Base-by-base conservation (phyloP, 192 early-diverging fungal genomes). In the Dissophora ornata region DNA sequence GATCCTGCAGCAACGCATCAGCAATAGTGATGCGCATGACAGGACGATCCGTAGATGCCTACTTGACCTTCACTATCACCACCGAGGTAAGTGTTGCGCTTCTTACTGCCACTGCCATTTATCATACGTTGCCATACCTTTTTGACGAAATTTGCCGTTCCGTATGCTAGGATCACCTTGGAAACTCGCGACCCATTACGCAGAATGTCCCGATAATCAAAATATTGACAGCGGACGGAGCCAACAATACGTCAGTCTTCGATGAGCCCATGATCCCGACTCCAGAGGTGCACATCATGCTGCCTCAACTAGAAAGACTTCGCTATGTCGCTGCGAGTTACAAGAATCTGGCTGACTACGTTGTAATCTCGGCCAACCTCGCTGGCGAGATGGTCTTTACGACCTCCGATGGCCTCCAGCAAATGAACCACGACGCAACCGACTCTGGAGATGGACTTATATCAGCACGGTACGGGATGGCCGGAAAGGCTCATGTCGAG, bases 281-380 rank as follows among this genome's bases (percentile, higher is more conserved):
- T 6, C 80, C 84, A 18, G 83, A 93, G 46, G 89, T 92, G 28
- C 89, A 93, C 46, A 90, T 95, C 41, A 89, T 94, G 83, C 81
- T 94, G 55, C 94, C 94, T 11, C 86, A 85, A 11, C 62, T 95
- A n/a, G 71, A 80, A 38, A 83, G 77, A 53, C 65, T 95, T n/a
- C 79, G 86, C 18, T 85, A 82, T 29, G 86, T 94, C 21, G 83
- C 85, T 3, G 86, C 92, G 30, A 81, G 92, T 1, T 86, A 93
- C 64, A 90, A 89, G 52, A 52, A 67, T 0, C 77, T 93, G 44
- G 79, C 85, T 5, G 85, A 87, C 10, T 82, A 85, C 24, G 60
- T 95, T 16, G 80, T 85, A 3, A 79, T 95, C 10, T 85, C 89
- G 5, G 92, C 90, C 8, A 95, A 94, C 67, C 83, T 89, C 52